These are phyloP conservation scores for Cladosporium sp. DNA, from an alignment of 2,329 filamentous ascomycete species.

Conservation along the genomic window DNA sequence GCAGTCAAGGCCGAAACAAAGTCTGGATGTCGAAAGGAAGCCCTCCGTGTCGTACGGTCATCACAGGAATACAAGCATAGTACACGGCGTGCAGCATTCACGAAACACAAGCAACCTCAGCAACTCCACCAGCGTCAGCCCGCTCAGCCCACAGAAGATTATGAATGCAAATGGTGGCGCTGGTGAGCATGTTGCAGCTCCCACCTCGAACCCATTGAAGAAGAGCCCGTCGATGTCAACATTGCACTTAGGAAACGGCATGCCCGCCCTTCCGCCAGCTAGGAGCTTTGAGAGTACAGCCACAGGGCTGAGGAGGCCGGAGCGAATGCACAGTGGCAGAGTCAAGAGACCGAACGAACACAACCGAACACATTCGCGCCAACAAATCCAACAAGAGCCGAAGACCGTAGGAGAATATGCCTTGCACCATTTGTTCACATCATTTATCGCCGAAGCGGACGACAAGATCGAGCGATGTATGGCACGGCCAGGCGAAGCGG, in stretches of 20 bases:
- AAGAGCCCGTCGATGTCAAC: constrained; percentile 32
- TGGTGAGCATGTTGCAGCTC: constrained; percentile 6
- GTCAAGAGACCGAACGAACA: constrained; percentile 68
- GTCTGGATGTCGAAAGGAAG: constrained; percentile 43
- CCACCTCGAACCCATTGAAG: constrained; percentile 17
- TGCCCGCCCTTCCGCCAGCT: constrained; percentile 17
- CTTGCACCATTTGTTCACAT: constrained; percentile 91
- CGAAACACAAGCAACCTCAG: constrained; percentile 81
- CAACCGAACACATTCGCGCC: constrained; percentile 65
- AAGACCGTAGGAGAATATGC: constrained; percentile 98
- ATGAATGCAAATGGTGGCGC: constrained; percentile 19
- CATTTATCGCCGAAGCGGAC: constrained; percentile 95
- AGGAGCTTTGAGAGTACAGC: constrained; percentile 26
- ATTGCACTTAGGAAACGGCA: constrained; percentile 22
- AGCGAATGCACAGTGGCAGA: constrained; percentile 52
- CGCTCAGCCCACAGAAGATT: constrained; percentile 63
- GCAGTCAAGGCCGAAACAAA: constrained; percentile 36
- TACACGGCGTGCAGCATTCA: constrained; percentile 90
- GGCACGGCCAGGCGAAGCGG: constrained; percentile 70
- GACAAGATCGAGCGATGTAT: constrained; percentile 90
- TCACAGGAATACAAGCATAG: constrained; percentile 93
- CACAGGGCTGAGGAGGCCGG: constrained; percentile 30
- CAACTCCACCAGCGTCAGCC: constrained; percentile 71
- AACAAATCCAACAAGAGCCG: constrained; percentile 62
- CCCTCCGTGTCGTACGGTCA: constrained; percentile 67